Evolutionary conservation across 2,329 filamentous ascomycete species (phyloP).

Genomic region (Xylariales sp.): DNA sequence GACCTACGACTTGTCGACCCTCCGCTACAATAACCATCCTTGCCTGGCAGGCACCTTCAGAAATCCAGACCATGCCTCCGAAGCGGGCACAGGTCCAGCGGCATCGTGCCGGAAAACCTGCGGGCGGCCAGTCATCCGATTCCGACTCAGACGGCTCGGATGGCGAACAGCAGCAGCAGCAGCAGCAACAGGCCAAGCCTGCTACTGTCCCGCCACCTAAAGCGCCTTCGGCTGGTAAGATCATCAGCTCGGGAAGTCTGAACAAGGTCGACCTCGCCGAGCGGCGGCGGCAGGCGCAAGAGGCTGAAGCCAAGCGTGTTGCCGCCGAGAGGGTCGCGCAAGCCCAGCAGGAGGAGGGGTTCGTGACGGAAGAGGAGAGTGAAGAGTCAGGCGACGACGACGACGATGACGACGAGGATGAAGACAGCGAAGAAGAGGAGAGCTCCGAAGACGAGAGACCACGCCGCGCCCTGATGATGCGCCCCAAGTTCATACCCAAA

Average conservation of each 20-base stretch:
- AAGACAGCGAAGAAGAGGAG: constrained; percentile 35
- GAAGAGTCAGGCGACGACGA: constrained; percentile 29
- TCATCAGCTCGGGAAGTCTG: constrained; percentile 44
- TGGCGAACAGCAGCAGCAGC: constrained; percentile 17
- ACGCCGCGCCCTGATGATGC: constrained; percentile 52
- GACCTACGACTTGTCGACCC: too few relatives aligned
- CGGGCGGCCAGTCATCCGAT: constrained; percentile 41
- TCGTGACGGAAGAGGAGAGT: constrained; percentile 52
- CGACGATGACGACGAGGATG: constrained; percentile 23
- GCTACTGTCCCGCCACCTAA: constrained; percentile 47
- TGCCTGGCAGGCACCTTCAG: too few relatives aligned
- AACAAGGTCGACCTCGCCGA: constrained; percentile 49
- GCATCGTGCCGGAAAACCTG: constrained; percentile 79
- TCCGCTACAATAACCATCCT: too few relatives aligned
- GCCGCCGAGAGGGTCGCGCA: constrained; percentile 20
- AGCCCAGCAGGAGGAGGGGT: constrained; percentile 32
- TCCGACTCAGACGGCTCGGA: constrained; percentile 46
- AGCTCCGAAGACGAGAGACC: constrained; percentile 53
- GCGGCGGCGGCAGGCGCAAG: constrained; percentile 39
- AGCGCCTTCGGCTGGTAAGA: constrained; percentile 50
- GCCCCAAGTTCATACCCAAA: constrained; percentile 61
- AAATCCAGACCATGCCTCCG: too few relatives aligned
- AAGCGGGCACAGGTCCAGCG: constrained; percentile 34
- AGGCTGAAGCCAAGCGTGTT: constrained; percentile 40
- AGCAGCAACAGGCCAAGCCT: constrained; percentile 11